These are phyloP conservation scores for Saposhnikovia divaricata DNA, from an alignment of 129 eudicot genomes.

Conservation along the genomic window DNA sequence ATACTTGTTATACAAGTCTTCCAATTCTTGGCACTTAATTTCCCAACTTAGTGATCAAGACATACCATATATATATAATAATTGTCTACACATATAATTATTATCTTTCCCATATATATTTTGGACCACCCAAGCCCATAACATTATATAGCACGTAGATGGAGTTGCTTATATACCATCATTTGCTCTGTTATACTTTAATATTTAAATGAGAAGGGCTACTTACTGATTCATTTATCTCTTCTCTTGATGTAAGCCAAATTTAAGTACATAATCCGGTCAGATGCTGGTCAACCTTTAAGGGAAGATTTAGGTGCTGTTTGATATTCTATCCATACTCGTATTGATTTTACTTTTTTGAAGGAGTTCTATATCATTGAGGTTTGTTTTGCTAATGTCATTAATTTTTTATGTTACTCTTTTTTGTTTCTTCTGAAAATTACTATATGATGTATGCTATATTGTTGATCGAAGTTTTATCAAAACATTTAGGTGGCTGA, in stretches of 20 bases:
- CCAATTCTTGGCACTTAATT: too few species aligned
- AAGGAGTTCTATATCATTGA: constrained; percentile 95
- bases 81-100: too few species aligned
- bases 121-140: too few species aligned
- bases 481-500: constrained; percentile 73
- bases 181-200: neutral
- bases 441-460: neutral
- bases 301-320: constrained; percentile 97
- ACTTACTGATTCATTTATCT: neutral
- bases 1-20: too few species aligned
- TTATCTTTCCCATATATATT: too few species aligned
- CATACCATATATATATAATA: too few species aligned
- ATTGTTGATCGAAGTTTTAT: neutral
- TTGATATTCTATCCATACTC: constrained; percentile 78
- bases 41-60: too few species aligned
- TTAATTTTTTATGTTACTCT: neutral
- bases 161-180: neutral
- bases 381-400: constrained; percentile 35
- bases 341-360: constrained; percentile 84
- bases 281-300: constrained; percentile 98
- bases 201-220: constrained; percentile 6
- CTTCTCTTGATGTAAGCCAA: constrained; percentile 16
- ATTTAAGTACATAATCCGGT: constrained; percentile 87
- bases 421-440: neutral
- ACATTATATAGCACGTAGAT: neutral